Evolutionary conservation across 106 monocot species (phyloP).

Genomic region (Allium sativum): DNA sequence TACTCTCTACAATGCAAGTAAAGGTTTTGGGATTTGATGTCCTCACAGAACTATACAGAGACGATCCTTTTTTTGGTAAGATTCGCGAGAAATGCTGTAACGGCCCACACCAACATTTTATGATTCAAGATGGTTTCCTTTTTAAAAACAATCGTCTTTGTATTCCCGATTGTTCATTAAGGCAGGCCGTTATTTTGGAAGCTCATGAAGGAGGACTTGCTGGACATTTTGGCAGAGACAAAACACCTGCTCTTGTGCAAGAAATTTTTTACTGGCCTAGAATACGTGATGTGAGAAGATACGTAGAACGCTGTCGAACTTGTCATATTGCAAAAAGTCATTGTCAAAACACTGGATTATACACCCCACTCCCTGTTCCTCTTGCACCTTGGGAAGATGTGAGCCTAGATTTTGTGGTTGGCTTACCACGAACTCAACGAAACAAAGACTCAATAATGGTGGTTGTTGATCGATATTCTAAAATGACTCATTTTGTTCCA

Average conservation of each 20-base stretch:
- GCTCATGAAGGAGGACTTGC: not conserved
- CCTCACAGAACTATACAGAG: not conserved
- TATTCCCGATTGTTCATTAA: not conserved
- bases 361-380: not conserved
- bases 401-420: not conserved
- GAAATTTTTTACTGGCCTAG: not conserved
- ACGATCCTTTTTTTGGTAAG: not conserved
- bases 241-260: not conserved
- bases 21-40: conserved; percentile 1
- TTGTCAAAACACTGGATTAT: not conserved
- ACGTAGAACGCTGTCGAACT: not conserved
- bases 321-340: not conserved
- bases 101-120: not conserved
- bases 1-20: not conserved
- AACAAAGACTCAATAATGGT: not conserved
- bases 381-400: conserved; percentile 1
- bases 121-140: not conserved
- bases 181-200: not conserved
- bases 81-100: not conserved
- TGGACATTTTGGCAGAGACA: not conserved
- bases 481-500: conserved; percentile 2
- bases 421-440: not conserved
- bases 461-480: conserved; percentile 1
- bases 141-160: conserved; percentile 2
- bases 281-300: not conserved